phyloP scores from a whole-genome alignment of 306 rosid species.

The Dalbergia cochinchinensis region DNA sequence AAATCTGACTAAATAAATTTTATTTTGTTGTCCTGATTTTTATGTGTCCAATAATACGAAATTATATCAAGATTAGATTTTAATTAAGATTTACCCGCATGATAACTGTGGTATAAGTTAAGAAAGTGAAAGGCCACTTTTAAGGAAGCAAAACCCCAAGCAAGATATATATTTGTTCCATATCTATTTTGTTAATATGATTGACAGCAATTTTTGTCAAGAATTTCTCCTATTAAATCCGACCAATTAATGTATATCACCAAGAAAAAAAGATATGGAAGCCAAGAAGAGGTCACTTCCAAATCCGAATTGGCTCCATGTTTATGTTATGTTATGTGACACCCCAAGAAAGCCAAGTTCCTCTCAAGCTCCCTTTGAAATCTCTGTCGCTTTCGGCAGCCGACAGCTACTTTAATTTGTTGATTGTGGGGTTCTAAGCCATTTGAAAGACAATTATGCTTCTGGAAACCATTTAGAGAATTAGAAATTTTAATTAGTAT shows the following conservation, averaged over 20 bases:
- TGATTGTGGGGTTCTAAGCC: neutral
- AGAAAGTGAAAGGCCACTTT: constrained; percentile 1
- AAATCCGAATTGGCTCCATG: neutral
- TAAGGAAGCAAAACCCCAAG: neutral
- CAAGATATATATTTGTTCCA: neutral
- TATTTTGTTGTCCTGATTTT: neutral
- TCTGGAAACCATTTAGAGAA: too few species aligned
- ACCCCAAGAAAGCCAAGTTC: neutral
- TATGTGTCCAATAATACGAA: neutral
- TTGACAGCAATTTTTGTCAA: neutral
- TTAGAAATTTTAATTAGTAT: too few species aligned
- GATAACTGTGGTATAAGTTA: neutral
- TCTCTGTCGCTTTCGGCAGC: constrained; percentile 39
- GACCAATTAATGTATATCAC: neutral
- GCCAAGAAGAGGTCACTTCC: neutral
- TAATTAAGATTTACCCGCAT: neutral
- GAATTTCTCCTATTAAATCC: neutral
- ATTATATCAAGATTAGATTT: neutral
- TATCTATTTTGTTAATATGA: neutral
- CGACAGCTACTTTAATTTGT: constrained; percentile 38
- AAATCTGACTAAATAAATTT: too few species aligned
- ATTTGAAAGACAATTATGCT: neutral
- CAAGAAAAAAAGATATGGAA: neutral
- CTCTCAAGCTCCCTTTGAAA: neutral
- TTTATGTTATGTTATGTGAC: neutral